These are phyloP conservation scores for Colletotrichum sp. DNA, from an alignment of 2,329 filamentous ascomycete species.

Conservation along the genomic window DNA sequence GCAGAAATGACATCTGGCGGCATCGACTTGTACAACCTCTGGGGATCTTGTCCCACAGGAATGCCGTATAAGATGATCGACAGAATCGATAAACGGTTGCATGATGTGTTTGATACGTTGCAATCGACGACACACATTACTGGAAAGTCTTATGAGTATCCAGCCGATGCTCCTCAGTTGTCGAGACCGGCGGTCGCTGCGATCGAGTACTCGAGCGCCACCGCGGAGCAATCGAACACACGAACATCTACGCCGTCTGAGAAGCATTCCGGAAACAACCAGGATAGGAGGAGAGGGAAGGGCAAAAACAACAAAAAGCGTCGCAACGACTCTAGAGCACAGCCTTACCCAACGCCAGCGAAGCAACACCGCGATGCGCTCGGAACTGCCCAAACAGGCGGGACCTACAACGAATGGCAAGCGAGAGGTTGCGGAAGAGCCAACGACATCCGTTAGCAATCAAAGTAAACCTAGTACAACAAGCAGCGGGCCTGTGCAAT, in stretches of 20 bases:
- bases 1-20: neutral
- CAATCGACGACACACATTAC: neutral
- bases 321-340: neutral
- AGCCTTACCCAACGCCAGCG: neutral
- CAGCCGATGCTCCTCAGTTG: too few species aligned
- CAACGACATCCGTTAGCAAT: neutral
- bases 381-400: neutral
- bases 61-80: neutral
- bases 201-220: accelerated
- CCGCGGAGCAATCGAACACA: neutral
- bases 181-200: neutral
- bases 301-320: neutral
- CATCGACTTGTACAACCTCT: accelerated
- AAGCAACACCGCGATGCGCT: neutral
- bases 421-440: neutral
- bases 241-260: neutral
- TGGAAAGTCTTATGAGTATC: neutral
- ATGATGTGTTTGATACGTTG: neutral
- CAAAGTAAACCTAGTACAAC: neutral
- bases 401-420: neutral
- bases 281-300: neutral
- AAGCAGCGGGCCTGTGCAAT: accelerated
- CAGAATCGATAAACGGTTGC: neutral
- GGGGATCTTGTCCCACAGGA: neutral
- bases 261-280: neutral